Evolutionary conservation across 2,329 filamentous ascomycete genomes (phyloP), one percentile per base, ranked within the genome.

Genomic region (Epichloe hybrida): DNA sequence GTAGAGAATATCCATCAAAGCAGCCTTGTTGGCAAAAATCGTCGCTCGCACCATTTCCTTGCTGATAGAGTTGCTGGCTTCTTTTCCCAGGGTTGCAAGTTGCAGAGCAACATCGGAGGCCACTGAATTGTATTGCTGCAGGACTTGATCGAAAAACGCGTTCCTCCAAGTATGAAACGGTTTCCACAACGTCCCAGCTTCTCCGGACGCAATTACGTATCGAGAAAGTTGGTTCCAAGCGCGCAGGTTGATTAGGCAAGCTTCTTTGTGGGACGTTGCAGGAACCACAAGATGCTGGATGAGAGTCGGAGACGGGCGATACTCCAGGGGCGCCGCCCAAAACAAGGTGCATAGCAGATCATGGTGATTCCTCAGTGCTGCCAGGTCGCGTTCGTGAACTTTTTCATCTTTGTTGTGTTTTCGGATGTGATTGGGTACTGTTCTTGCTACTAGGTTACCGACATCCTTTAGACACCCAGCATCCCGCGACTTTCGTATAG

Each of bases 301-400:
- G 20, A 79, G 66, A 50, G 73, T 70, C 1, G 76, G 64, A 5
- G 69, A 69, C 4, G 77, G 79, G 7, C 80, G 72, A 46, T 78
- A 58, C 3, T 75, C 72, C 2, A 70, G 60, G 8, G 81, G 80
- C 2, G 77, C 72, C 5, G 76, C 77, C 80, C 80, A 86, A 60
- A 78, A 85, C 4, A 86, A 68, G 0, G 80, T 82, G 55, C 77
- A 80, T 3, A 86, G 69, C 41, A 86, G 72, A 61, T 86, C 81
- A 52, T 85, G 81, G 53, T 86, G 82, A 53, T 86, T 86, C 52
- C 81, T 70, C 42, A 86, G 65, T 5, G 80, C 79, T 4, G 79
- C 79, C 44, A 85, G 68, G 46, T 86, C 81, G 38, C 74, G 73
- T 56, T 81, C 71, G 51, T 76, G 72, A 11, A 84, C 72, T 5